phyloP scores from a whole-genome alignment of 2,329 filamentous ascomycete species.

The Beauveria asiatica region DNA sequence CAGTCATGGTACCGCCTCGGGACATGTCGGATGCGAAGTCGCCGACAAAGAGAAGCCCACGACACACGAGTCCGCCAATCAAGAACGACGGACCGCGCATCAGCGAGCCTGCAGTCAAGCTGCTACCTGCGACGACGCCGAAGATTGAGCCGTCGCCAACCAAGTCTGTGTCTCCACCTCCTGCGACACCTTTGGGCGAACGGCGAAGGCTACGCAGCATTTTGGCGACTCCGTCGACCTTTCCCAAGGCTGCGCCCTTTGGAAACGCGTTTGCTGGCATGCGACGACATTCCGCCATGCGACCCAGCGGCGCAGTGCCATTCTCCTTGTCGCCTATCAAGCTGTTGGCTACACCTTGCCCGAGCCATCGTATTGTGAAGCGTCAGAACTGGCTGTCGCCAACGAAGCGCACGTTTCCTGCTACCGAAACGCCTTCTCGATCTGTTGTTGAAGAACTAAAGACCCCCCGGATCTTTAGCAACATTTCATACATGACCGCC shows the following conservation, averaged over 20 bases:
- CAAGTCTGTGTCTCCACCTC: conserved; percentile 21
- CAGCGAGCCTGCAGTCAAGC: conserved; percentile 21
- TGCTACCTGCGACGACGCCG: conserved; percentile 20
- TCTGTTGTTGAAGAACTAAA: not conserved
- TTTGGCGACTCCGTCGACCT: not conserved
- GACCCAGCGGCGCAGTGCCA: not conserved
- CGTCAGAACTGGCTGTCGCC: not conserved
- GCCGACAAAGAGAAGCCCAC: conserved; percentile 22
- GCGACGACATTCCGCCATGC: conserved; percentile 1
- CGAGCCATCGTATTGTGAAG: not conserved
- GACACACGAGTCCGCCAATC: conserved; percentile 19
- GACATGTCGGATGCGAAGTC: conserved; percentile 20
- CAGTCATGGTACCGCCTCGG: conserved; percentile 16
- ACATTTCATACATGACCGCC: not conserved
- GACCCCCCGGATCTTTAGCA: conserved; percentile 3
- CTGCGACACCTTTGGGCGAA: conserved; percentile 18
- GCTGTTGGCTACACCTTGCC: conserved; percentile 3
- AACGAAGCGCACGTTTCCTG: not conserved
- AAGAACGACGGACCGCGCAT: conserved; percentile 20
- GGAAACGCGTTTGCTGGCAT: conserved; percentile 6
- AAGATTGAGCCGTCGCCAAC: conserved; percentile 21
- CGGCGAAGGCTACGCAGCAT: not conserved
- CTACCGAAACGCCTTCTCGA: not conserved
- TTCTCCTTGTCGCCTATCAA: not conserved
- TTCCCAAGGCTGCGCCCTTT: not conserved